Conservation (phyloP, 2,329 filamentous ascomycete species). For the Colletotrichum tropicale region DNA sequence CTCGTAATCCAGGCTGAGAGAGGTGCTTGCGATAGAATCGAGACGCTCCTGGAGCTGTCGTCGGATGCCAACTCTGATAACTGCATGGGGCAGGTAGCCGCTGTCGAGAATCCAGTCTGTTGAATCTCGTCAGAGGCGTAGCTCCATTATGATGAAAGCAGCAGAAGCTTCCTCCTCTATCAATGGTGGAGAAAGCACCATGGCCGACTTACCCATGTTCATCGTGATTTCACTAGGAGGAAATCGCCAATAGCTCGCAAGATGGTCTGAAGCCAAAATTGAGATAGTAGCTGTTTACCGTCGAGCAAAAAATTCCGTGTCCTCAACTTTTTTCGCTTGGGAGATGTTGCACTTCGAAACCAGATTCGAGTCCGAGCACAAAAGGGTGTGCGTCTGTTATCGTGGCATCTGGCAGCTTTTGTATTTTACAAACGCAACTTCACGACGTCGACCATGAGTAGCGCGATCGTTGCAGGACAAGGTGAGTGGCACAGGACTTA, state of each 20-base stretch:
- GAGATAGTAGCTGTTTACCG: background rate
- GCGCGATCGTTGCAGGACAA: background rate
- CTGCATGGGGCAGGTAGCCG: constrained; percentile 66
- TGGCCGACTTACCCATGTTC: constrained; percentile 12
- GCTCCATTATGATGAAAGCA: background rate
- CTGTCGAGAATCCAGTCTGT: constrained; percentile 66
- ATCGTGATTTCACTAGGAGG: background rate
- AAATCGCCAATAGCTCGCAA: background rate
- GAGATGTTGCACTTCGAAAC: background rate
- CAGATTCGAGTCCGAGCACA: background rate
- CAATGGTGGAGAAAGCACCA: background rate
- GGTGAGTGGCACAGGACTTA: background rate
- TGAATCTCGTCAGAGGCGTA: background rate
- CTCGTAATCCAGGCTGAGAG: constrained; percentile 56
- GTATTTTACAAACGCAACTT: background rate
- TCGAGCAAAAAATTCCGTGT: background rate
- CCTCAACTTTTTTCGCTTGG: background rate
- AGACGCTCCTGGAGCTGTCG: constrained; percentile 68
- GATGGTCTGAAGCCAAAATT: background rate
- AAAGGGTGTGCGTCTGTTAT: background rate
- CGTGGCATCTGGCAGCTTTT: background rate
- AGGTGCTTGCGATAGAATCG: constrained; percentile 55
- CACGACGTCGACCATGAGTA: background rate
- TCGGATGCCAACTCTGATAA: constrained; percentile 70
- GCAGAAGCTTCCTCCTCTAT: background rate